Conservation (phyloP, 106 monocot species). For the Amphibolis antarctica region DNA sequence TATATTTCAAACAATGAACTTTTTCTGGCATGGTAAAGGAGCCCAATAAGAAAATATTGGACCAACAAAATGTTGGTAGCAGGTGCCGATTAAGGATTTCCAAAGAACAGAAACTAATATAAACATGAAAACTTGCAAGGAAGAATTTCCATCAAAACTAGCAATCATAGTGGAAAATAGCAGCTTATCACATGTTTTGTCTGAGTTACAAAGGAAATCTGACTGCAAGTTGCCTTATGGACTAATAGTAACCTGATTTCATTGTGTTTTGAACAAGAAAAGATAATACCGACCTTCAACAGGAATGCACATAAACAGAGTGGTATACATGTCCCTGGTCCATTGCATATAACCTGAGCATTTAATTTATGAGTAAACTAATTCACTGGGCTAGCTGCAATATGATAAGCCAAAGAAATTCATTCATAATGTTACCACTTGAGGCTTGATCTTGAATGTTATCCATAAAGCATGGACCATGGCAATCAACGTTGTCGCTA, state of each 20-base stretch:
- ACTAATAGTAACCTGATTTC: neutral
- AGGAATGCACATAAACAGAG: slow-evolving; percentile 65
- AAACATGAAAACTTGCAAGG: no score
- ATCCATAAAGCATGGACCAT: slow-evolving; percentile 67
- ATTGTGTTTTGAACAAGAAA: neutral
- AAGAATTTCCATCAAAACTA: no score
- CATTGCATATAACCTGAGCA: slow-evolving; percentile 86
- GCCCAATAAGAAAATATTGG: no score
- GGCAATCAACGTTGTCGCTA: slow-evolving; percentile 72
- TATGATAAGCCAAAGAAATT: neutral
- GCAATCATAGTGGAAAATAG: no score
- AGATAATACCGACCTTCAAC: slow-evolving; percentile 47
- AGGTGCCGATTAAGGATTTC: no score
- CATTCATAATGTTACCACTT: slow-evolving; percentile 49
- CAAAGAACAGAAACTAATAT: no score
- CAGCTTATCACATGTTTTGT: no score
- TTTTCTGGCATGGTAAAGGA: no score
- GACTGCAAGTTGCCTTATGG: neutral
- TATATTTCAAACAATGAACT: no score
- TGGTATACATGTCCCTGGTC: slow-evolving; percentile 89
- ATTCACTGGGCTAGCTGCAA: no score
- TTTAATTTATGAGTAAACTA: neutral
- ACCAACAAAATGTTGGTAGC: no score
- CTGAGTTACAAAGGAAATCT: no score
- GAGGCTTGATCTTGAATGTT: slow-evolving; percentile 57